phyloP scores from a whole-genome alignment of 176 grass and related monocot genomes.

The Aechmea fasciata region DNA sequence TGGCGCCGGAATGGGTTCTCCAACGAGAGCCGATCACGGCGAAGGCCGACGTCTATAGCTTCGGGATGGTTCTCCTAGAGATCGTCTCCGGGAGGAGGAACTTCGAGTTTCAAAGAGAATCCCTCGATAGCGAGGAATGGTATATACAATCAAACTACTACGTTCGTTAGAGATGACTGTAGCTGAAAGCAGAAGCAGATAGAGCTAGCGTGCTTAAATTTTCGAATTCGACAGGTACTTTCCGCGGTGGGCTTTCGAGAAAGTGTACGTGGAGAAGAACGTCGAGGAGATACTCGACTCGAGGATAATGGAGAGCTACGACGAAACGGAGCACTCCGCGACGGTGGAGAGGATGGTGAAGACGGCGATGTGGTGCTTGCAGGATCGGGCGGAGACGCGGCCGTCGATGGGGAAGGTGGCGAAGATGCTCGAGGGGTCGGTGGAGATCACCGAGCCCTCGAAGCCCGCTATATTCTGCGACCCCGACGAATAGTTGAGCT shows the following conservation, averaged over 20 bases:
- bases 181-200: neutral
- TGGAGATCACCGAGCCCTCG: slow-evolving; percentile 75
- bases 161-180: neutral
- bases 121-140: slow-evolving; percentile 80
- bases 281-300: slow-evolving; percentile 75
- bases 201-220: neutral
- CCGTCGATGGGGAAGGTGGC: slow-evolving; percentile 92
- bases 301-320: slow-evolving; percentile 38
- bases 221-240: slow-evolving; percentile 25
- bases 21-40: slow-evolving; percentile 92
- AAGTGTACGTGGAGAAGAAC: slow-evolving; percentile 66
- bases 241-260: slow-evolving; percentile 88
- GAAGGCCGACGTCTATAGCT: slow-evolving; percentile 91
- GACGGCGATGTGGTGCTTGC: slow-evolving; percentile 96
- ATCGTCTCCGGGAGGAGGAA: slow-evolving; percentile 64
- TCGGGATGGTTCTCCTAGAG: slow-evolving; percentile 96
- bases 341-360: slow-evolving; percentile 88
- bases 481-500: slow-evolving; percentile 37
- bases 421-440: slow-evolving; percentile 91
- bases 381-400: slow-evolving; percentile 70
- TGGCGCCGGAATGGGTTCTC: slow-evolving; percentile 93
- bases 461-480: slow-evolving; percentile 82
- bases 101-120: slow-evolving; percentile 64
- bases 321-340: slow-evolving; percentile 31
- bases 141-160: slow-evolving; percentile 14